Base-by-base conservation (phyloP, 352 stramenopile species). In the Phytophthora ramorum region DNA sequence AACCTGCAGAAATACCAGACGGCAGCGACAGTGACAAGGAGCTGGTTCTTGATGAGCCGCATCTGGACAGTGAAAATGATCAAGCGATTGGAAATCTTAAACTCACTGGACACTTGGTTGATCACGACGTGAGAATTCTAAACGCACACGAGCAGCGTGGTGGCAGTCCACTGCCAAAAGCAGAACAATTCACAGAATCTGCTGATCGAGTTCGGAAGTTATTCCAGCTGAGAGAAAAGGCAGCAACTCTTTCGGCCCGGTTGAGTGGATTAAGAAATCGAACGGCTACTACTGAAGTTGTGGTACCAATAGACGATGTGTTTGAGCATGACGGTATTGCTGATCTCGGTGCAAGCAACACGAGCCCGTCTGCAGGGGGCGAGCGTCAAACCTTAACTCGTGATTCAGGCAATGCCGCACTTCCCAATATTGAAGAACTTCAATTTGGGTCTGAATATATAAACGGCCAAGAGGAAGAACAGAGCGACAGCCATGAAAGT, bases 201-300 rank as follows among this genome's bases (percentile, higher is more conserved):
- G 45, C 58, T 22, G 51, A 63, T n/a, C 53, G 65, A 10, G 37
- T 79, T 45, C 58, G 47, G 19, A 79, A 67, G 30, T 63, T 79
- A 20, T 55, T 77, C 13, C 54, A 75, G 26, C 57, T 79, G 8
- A 50, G 47, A 30, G 56, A 57, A 38, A 75, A 77, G 24, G 55
- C 72, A 37, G 45, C 61, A 40, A 43, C 50, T 4, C 52, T 77
- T 17, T 70, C 67, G 2, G 20, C 53, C 40, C 62, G 63, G 2
- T 56, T 79, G 19, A 73, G 34, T 44, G 62, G 52, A 12, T 53
- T 75, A 44, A 40, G 55, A 17, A 58, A 66, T 14, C 61, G 38
- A 58, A 54, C 28, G 2, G 35, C 22, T 9, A 38, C 46, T 32
- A 41, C 17, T 46, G 19, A 66, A 17, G 22, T 4, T 22, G 20